Base-by-base conservation (phyloP, 129 eudicot species). In the Silybum marianum region DNA sequence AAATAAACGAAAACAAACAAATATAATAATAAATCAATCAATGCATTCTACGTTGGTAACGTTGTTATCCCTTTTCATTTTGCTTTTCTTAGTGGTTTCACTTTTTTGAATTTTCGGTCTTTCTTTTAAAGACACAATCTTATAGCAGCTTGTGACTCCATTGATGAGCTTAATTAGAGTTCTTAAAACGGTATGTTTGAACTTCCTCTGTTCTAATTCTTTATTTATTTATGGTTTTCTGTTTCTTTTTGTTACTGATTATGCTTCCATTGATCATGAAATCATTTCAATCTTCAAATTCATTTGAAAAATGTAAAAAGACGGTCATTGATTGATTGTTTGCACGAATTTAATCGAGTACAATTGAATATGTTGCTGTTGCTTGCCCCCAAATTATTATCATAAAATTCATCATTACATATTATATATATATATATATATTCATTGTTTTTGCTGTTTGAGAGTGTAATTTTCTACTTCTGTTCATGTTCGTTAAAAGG, bases 131-230 rank as follows among this genome's bases (percentile, higher is more conserved):
- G 22, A 51, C 16, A 42, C n/a, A 48, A 3, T 58, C 10, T 14
- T 58, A 18, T 58, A 18, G 66, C 66, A 18, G 24, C 63, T 44
- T 24, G 65, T 25, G 36, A 44, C 77, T 74, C 78, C 4, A 51
- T 75, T 54, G 10, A 75, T 48, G 63, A 75, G 69, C 38, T 77
- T 39, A 36, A 16, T 38, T 66, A 0, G 8, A 65, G 24, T 6
- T 9, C 39, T 26, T 10, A 18, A 78, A 69, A 68, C 30, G 82
- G 75, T 78, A 78, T 78, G 75, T 22, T 22, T 69, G 25, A 69
- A 40, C 51, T 68, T 78, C 82, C 68, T 78, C 48, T 78, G 28
- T 6, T 32, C 69, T n/a, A 16, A 46, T 42, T 44, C 7, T 22
- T 42, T 42, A 9, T 11, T 11, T 44, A 44, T 44, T 44, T 44